Conservation (phyloP, 306 rosid species). For the Lotus japonicus region DNA sequence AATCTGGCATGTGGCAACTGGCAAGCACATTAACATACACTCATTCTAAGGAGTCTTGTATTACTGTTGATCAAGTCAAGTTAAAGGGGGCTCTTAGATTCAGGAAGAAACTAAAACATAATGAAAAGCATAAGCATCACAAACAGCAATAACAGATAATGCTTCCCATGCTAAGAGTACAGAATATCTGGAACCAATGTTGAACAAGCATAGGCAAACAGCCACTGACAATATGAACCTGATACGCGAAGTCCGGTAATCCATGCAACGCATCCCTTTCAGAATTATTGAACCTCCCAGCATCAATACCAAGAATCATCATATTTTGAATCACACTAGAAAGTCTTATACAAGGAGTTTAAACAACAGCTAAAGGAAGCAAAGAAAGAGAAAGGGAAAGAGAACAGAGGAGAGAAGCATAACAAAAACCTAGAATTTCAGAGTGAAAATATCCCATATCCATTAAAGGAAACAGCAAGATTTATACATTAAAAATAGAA, state of each 20-base stretch:
- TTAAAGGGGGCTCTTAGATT: constrained; percentile 3
- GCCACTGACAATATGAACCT: constrained; percentile 35
- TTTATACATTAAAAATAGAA: too few species aligned
- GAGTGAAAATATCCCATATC: too few species aligned
- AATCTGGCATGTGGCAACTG: background rate
- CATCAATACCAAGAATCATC: too few species aligned
- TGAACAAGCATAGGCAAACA: background rate
- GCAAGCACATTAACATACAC: background rate
- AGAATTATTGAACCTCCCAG: too few species aligned
- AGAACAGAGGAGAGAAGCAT: too few species aligned
- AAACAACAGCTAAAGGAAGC: too few species aligned
- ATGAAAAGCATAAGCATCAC: constrained; percentile 11
- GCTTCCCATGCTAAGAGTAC: background rate
- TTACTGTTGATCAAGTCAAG: background rate
- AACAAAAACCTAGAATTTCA: too few species aligned
- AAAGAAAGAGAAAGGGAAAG: too few species aligned
- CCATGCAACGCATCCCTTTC: constrained; percentile 84
- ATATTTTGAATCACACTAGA: too few species aligned
- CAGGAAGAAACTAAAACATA: constrained; percentile 3
- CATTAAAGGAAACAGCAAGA: too few species aligned
- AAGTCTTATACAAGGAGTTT: too few species aligned
- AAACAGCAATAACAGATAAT: background rate
- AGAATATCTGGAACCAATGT: background rate
- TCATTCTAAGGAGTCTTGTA: background rate
- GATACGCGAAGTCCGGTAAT: constrained; percentile 92